Evolutionary conservation across 2,329 filamentous ascomycete species (phyloP), one percentile per base, ranked within the genome.

Genomic region (Teratosphaeria nubilosa): DNA sequence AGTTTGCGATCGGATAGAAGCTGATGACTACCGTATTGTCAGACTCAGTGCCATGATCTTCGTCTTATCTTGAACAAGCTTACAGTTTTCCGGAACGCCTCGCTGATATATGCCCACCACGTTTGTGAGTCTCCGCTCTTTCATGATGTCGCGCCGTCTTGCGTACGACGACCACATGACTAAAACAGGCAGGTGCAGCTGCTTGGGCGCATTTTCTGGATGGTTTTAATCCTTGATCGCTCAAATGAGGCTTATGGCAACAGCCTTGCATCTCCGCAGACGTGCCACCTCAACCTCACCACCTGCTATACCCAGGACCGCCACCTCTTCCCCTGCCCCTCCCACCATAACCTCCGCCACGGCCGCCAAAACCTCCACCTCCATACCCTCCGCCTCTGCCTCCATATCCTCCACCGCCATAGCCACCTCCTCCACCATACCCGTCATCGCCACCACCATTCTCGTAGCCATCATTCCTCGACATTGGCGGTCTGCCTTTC

Each of bases 401-500:
- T 25, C 62, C 61, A 52, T 59, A 53, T 76, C 72, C 75, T n/a
- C 65, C 76, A 67, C 62, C 59, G 11, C 76, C 73, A 52, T 70
- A 70, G 22, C 73, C 68, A 11, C 72, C 73, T 20, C 68, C 65
- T 50, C 74, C 60, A 31, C 83, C 68, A 31, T 74, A 74, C 60
- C 75, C 77, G 54, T 77, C 78, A 34, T 74, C 72, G 9, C 73
- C 66, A 51, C 76, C 76, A 57, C 76, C 77, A 24, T 68, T 63
- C 30, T 65, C 62, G 53, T 58, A 58, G 13, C 64, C 60, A 30
- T 80, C 79, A 57, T 82, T 78, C 65, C 83, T 79, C 22, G 78
- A 76, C 20, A 83, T 84, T 48, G 84, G 82, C 53, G 80, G 78
- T 30, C 88, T 79, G 1, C 86, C 86, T 70, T 90, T 88, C 74